Conservation (phyloP, 306 rosid genomes). For the Lablab purpureus region DNA sequence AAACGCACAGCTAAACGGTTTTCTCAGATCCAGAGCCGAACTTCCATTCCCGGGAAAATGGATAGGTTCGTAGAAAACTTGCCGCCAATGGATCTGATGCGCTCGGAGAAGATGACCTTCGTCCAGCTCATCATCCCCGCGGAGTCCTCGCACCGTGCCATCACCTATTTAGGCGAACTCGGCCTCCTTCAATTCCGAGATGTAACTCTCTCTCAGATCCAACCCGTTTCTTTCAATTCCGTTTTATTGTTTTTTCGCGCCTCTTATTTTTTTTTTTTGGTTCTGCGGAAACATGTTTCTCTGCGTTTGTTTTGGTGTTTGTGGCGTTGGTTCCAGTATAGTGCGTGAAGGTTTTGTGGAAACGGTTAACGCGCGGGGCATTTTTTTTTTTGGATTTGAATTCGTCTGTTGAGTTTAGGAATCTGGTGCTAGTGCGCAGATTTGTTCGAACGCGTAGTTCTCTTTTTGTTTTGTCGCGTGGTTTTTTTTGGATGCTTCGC, state of each 20-base stretch:
- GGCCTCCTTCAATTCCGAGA: conserved; percentile 90
- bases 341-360: background rate
- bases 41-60: conserved; percentile 63
- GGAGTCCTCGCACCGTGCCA: conserved; percentile 89
- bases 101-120: conserved; percentile 91
- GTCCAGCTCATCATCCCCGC: conserved; percentile 91
- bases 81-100: conserved; percentile 94
- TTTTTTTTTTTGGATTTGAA: conserved; percentile 36
- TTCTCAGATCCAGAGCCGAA: conserved; percentile 56
- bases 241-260: too few species aligned
- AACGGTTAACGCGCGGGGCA: background rate
- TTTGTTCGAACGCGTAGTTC: background rate
- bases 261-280: conserved; percentile 30
- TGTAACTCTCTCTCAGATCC: conserved; percentile 60
- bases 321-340: conserved; percentile 1
- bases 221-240: background rate
- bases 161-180: conserved; percentile 83
- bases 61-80: conserved; percentile 63
- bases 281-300: background rate
- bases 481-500: conserved; percentile 23
- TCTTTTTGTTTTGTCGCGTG: conserved; percentile 6
- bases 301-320: conserved; percentile 11
- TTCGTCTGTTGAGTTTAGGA: conserved; percentile 11
- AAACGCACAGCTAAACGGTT: background rate
- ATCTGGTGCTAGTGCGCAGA: background rate